Percentiles rank a stretch among this genome's conserved stretches.
These are phyloP conservation scores for Scutellaria minor DNA, from an alignment of 257 asterid species.

Conservation along the genomic window DNA sequence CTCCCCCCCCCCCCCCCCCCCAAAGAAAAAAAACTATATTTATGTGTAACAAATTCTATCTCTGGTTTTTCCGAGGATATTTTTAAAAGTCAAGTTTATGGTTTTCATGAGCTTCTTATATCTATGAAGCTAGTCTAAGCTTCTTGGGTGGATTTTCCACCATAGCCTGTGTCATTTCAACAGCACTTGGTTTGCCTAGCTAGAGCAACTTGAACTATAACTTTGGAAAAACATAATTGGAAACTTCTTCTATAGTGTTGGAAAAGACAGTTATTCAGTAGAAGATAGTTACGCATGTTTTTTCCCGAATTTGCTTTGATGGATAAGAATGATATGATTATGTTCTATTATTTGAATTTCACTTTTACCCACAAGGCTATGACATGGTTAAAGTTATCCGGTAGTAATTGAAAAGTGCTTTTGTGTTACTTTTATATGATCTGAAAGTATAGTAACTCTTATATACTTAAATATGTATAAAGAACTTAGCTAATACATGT, in stretches of 20 bases:
- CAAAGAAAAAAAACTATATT: neutral
- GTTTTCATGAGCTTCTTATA: too few species aligned
- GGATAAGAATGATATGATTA: neutral
- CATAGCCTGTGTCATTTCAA: neutral
- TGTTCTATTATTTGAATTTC: neutral
- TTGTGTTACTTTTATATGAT: neutral
- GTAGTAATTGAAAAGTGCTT: neutral
- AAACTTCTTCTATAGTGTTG: neutral
- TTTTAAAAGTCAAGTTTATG: neutral
- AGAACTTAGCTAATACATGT: neutral
- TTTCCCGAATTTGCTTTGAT: neutral
- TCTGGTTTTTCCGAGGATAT: constrained; percentile 2
- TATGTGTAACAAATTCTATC: constrained; percentile 1
- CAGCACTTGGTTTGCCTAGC: neutral
- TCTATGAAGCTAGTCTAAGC: neutral
- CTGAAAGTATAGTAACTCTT: neutral
- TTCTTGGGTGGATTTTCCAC: constrained; percentile 1
- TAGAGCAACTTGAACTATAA: neutral
- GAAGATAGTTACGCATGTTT: neutral
- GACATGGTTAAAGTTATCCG: neutral
- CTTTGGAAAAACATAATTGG: neutral
- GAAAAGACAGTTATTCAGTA: neutral
- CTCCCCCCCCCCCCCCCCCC: neutral
- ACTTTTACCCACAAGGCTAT: neutral
- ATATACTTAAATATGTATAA: neutral